Evolutionary conservation across 805 yeast genomes (phyloP).

Genomic region (Candida caryicola): DNA sequence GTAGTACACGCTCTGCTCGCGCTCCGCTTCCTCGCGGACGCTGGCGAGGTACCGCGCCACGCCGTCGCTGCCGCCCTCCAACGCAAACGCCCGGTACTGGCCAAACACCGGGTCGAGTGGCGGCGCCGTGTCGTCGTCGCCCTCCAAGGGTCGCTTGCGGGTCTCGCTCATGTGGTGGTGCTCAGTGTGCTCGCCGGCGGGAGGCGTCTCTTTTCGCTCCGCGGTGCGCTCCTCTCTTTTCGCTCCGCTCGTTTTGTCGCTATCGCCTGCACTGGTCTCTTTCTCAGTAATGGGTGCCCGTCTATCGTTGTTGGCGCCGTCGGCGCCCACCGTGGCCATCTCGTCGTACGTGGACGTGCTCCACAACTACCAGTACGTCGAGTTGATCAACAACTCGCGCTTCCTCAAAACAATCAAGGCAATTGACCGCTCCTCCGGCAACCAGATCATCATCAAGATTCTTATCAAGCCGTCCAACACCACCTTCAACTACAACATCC

Average conservation of each 20-base stretch:
- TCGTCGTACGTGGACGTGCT: conserved; percentile 86
- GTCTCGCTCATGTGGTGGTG: background rate
- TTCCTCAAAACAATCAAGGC: conserved; percentile 86
- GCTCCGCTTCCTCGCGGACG: conserved; percentile 33
- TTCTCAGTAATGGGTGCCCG: conserved; percentile 70
- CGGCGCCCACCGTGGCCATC: conserved; percentile 87
- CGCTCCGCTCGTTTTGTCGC: background rate
- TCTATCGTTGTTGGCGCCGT: conserved; percentile 80
- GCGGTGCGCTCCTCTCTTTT: background rate
- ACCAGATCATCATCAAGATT: conserved; percentile 68
- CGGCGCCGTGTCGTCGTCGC: conserved; percentile 9
- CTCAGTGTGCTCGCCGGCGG: too few relatives aligned
- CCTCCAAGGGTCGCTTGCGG: background rate
- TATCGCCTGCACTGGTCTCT: conserved; percentile 1
- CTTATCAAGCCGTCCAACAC: conserved; percentile 67
- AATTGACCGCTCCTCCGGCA: conserved; percentile 61
- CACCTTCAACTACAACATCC: conserved; percentile 17
- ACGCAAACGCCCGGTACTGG: conserved; percentile 30
- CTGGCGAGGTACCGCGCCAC: conserved; percentile 24
- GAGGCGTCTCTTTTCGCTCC: too few relatives aligned
- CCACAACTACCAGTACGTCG: conserved; percentile 69
- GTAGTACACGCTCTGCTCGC: conserved; percentile 16
- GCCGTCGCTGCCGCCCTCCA: conserved; percentile 7
- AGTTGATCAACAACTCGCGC: conserved; percentile 74
- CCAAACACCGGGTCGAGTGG: conserved; percentile 25